These are phyloP conservation scores for Colletotrichum trifolii DNA, from an alignment of 2,329 filamentous ascomycete species.

Conservation along the genomic window DNA sequence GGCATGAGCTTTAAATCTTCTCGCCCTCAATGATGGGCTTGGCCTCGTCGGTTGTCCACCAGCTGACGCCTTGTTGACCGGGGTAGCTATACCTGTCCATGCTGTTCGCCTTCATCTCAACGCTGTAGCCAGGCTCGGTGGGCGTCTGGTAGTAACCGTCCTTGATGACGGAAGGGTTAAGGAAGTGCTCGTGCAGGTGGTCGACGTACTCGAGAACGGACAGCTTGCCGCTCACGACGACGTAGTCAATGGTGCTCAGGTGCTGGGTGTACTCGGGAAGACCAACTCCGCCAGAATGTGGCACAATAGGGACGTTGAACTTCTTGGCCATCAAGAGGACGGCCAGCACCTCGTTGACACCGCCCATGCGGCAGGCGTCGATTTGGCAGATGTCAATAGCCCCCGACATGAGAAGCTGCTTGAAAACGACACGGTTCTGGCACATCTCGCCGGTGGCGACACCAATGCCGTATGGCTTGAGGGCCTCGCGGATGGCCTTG, in stretches of 20 bases:
- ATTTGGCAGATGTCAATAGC: conserved; percentile 91
- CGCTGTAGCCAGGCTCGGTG: conserved; percentile 84
- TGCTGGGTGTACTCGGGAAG: conserved; percentile 96
- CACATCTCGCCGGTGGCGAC: conserved; percentile 96
- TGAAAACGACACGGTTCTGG: conserved; percentile 94
- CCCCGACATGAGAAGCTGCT: conserved; percentile 83
- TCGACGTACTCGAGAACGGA: conserved; percentile 92
- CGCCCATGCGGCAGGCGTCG: conserved; percentile 89
- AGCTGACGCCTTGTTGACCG: conserved; percentile 80
- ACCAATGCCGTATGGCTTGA: conserved; percentile 79
- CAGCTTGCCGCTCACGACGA: conserved; percentile 83
- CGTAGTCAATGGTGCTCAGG: conserved; percentile 91
- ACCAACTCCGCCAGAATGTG: conserved; percentile 89
- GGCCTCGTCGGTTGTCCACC: conserved; percentile 88
- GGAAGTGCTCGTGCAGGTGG: conserved; percentile 92
- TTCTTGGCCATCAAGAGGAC: conserved; percentile 88
- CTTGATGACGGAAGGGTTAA: conserved; percentile 82
- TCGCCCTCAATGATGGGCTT: conserved; percentile 75
- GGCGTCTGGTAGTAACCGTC: conserved; percentile 92
- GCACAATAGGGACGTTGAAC: conserved; percentile 83
- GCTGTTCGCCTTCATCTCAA: conserved; percentile 91
- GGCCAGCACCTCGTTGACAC: conserved; percentile 92
- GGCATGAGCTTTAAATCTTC: conserved; percentile 56
- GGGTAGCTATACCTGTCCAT: conserved; percentile 85
- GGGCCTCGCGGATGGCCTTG: conserved; percentile 83